Evolutionary conservation across 2,329 filamentous ascomycete genomes (phyloP).

Genomic region (Clarireedia paspali): DNA sequence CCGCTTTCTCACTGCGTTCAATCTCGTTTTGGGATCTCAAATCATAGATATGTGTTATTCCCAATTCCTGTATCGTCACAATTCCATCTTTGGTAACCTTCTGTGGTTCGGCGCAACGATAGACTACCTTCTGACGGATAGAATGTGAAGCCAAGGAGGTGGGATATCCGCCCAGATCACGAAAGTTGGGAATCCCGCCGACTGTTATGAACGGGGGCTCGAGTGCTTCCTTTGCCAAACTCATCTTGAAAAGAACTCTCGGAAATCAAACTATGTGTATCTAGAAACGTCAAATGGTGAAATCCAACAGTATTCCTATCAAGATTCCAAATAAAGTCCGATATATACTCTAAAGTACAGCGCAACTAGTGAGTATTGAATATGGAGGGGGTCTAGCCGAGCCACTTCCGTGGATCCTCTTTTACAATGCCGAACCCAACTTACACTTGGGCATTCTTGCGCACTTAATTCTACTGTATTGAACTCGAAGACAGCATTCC

Average conservation of each 20-base stretch:
- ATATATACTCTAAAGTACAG: not conserved
- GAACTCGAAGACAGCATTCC: too few relatives aligned
- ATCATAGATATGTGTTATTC: slow-evolving; percentile 62
- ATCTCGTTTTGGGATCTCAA: slow-evolving; percentile 57
- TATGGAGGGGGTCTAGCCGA: not conserved
- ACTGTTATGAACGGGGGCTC: slow-evolving; percentile 43
- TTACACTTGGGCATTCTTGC: not conserved
- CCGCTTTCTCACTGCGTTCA: slow-evolving; percentile 32
- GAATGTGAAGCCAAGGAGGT: slow-evolving; percentile 29
- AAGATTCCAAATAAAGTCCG: not conserved
- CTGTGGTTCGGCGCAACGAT: slow-evolving; percentile 61
- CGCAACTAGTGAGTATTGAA: not conserved
- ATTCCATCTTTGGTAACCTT: slow-evolving; percentile 47
- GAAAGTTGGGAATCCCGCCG: slow-evolving; percentile 58
- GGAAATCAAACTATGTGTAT: not conserved
- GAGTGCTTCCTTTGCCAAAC: slow-evolving; percentile 11
- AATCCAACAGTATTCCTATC: not conserved
- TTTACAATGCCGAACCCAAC: not conserved
- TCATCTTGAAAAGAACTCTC: slow-evolving; percentile 11
- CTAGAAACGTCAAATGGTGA: not conserved
- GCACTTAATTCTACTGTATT: too few relatives aligned
- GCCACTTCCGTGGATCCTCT: not conserved
- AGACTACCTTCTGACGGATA: slow-evolving; percentile 49
- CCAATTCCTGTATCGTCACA: slow-evolving; percentile 42
- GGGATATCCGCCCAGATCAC: slow-evolving; percentile 57